Percentiles rank a stretch among this genome's conserved stretches.
phyloP scores from a whole-genome alignment of 495 filamentous ascomycete species.

The Penicillium alfredii region DNA sequence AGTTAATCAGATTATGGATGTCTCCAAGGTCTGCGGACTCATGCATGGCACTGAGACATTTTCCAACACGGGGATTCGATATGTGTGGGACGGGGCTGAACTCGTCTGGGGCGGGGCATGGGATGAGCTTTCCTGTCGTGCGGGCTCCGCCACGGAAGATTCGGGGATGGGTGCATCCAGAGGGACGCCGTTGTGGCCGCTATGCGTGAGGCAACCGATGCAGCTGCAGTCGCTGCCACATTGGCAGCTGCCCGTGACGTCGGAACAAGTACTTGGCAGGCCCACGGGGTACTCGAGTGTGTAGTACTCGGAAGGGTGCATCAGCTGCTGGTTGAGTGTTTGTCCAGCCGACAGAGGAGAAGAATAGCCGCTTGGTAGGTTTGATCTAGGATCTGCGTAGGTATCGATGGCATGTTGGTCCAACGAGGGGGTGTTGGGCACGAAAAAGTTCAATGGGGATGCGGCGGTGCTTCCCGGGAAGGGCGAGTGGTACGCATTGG shows the following conservation, averaged over 20 bases:
- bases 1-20: constrained; percentile 20
- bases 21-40: constrained; percentile 18
- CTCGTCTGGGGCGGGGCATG: neutral
- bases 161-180: constrained; percentile 14
- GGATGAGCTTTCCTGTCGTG: constrained; percentile 3
- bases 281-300: constrained; percentile 43
- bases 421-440: constrained; percentile 12
- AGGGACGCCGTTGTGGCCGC: constrained; percentile 38
- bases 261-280: constrained; percentile 34
- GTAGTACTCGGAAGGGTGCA: constrained; percentile 41
- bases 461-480: constrained; percentile 5
- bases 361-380: constrained; percentile 24
- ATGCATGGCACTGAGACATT: constrained; percentile 17
- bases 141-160: neutral
- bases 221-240: constrained; percentile 47
- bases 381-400: constrained; percentile 10
- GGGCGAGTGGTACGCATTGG: constrained; percentile 12
- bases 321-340: constrained; percentile 27
- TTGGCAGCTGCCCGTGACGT: constrained; percentile 42
- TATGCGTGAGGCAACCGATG: constrained; percentile 47
- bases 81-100: constrained; percentile 3
- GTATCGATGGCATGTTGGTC: constrained; percentile 12
- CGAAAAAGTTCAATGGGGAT: constrained; percentile 10
- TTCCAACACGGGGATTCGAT: constrained; percentile 15
- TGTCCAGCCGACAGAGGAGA: constrained; percentile 24